Percentiles rank a stretch among this genome's conserved stretches.
These are phyloP conservation scores for Fusarium ramigenum DNA, from an alignment of 2,329 filamentous ascomycete species.

Conservation along the genomic window DNA sequence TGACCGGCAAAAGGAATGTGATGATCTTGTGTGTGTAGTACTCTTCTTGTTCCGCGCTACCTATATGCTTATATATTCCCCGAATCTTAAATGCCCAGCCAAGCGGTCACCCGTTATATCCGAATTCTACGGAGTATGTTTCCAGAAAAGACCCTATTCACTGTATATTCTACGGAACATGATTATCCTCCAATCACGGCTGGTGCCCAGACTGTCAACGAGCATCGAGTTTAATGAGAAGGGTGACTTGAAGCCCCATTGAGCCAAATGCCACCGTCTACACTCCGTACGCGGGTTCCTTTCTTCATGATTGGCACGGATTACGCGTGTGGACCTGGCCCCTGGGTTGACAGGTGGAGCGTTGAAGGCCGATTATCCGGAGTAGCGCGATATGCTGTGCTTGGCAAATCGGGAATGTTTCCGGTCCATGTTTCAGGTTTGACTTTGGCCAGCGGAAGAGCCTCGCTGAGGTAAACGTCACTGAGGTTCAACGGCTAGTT, in stretches of 20 bases:
- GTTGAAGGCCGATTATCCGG: not conserved
- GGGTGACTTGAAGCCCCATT: not conserved
- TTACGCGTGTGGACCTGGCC: not conserved
- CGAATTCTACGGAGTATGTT: not conserved
- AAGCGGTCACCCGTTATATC: not conserved
- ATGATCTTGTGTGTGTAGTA: not conserved
- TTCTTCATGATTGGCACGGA: not conserved
- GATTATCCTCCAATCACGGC: constrained; percentile 19
- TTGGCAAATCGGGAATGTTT: not conserved
- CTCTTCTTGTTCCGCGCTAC: not conserved
- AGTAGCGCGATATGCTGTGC: not conserved
- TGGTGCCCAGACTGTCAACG: not conserved
- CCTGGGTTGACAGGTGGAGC: not conserved
- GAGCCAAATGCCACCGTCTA: not conserved
- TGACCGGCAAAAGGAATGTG: constrained; percentile 33
- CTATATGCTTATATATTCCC: constrained; percentile 13
- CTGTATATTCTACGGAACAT: not conserved
- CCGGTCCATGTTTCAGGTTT: not conserved
- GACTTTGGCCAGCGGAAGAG: not conserved
- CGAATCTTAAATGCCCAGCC: not conserved
- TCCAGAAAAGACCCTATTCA: not conserved
- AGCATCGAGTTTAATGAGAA: constrained; percentile 14
- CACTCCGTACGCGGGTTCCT: not conserved
- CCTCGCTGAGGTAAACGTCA: not conserved
- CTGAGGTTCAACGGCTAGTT: not conserved